A percentile compares a stretch with the other conserved stretches of the same genome.
Conservation (phyloP, 805 yeast genomes). For the Cyberlindnera euphorbiae region DNA sequence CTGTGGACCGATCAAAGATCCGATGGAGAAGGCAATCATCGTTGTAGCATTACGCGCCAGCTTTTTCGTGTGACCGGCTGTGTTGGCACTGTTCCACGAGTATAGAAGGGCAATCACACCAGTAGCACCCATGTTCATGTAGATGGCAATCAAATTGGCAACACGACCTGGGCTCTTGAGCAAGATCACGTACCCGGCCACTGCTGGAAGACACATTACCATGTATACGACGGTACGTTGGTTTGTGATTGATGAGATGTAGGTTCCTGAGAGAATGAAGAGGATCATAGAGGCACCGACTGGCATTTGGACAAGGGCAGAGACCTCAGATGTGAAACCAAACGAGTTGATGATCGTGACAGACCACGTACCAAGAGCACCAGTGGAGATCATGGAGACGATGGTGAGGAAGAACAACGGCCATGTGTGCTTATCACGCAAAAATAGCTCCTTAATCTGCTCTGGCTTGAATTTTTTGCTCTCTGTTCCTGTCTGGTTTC, state of each 20-base stretch:
- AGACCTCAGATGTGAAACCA: slow-evolving; percentile 38
- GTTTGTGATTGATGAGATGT: slow-evolving; percentile 32
- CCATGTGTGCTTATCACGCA: slow-evolving; percentile 46
- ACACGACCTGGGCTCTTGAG: slow-evolving; percentile 34
- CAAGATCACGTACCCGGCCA: slow-evolving; percentile 45
- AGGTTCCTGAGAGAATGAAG: slow-evolving; percentile 36
- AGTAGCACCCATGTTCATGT: slow-evolving; percentile 50
- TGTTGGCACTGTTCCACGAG: slow-evolving; percentile 58
- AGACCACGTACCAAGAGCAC: slow-evolving; percentile 36
- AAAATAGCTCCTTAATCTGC: slow-evolving; percentile 39
- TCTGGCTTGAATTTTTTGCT: slow-evolving; percentile 35
- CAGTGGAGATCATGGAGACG: slow-evolving; percentile 45
- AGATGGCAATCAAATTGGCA: slow-evolving; percentile 46
- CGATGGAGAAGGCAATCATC: slow-evolving; percentile 54
- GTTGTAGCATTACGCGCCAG: slow-evolving; percentile 48
- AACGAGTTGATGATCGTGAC: slow-evolving; percentile 38
- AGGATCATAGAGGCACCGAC: slow-evolving; percentile 46
- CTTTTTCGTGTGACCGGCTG: slow-evolving; percentile 59
- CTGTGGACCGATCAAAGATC: slow-evolving; percentile 62
- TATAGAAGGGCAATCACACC: slow-evolving; percentile 53
- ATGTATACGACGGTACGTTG: slow-evolving; percentile 33
- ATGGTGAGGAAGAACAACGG: slow-evolving; percentile 40
- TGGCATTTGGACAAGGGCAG: slow-evolving; percentile 52
- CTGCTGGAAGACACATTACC: slow-evolving; percentile 41
- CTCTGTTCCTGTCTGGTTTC: slow-evolving; percentile 45